These are phyloP conservation scores for Picea mariana DNA, from an alignment of 83 land plant genomes.

Conservation along the genomic window DNA sequence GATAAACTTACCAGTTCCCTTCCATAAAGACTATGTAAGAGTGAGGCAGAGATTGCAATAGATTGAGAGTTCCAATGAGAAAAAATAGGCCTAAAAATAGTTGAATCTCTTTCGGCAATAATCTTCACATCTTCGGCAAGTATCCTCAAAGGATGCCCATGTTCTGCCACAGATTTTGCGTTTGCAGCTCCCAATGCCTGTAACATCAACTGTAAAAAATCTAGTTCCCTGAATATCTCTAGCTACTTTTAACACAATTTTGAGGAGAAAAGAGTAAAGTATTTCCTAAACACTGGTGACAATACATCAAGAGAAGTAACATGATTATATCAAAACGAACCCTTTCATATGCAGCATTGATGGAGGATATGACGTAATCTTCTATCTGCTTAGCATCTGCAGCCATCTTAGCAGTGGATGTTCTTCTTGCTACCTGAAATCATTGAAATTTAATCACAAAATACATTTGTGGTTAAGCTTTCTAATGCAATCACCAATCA, in stretches of 20 bases:
- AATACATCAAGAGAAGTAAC: no score
- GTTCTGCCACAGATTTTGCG: slow-evolving; percentile 30
- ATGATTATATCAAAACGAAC: no score
- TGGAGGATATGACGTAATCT: slow-evolving; percentile 18
- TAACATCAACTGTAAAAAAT: no score
- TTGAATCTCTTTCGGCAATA: slow-evolving; percentile 47
- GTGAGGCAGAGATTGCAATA: slow-evolving; percentile 26
- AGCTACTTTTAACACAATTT: no score
- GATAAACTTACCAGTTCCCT: no score
- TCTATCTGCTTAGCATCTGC: slow-evolving; percentile 16
- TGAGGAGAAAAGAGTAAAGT: no score
- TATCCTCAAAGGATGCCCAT: slow-evolving; percentile 42
- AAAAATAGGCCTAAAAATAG: slow-evolving; percentile 50
- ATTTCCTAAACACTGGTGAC: no score
- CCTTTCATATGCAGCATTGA: slow-evolving; percentile 14
- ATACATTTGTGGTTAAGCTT: no score
- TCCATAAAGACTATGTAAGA: no score
- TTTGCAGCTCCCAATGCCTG: slow-evolving; percentile 21
- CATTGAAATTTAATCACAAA: no score
- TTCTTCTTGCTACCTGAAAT: not conserved
- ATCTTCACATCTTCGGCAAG: slow-evolving; percentile 60
- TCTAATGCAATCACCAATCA: no score
- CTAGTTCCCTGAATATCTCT: no score
- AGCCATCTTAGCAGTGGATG: slow-evolving; percentile 2
- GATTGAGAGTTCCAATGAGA: slow-evolving; percentile 49